A percentile compares a stretch with the other conserved stretches of the same genome.
phyloP scores from a whole-genome alignment of 306 rosid genomes.

The Lathyrus oleraceus region DNA sequence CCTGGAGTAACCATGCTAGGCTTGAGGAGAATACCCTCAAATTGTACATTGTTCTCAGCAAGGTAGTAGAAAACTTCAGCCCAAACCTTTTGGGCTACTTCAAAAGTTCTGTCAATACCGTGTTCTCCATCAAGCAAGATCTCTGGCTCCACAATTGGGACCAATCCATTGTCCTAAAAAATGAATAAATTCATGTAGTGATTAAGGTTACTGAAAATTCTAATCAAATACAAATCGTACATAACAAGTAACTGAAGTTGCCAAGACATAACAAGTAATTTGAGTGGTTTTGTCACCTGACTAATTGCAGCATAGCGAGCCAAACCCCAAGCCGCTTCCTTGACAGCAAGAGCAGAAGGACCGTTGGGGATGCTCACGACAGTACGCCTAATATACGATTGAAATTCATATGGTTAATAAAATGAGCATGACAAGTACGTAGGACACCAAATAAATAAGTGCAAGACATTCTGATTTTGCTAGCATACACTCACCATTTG shows the following conservation, averaged over 20 bases:
- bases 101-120: slow-evolving; percentile 75
- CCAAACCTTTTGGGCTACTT: slow-evolving; percentile 87
- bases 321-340: slow-evolving; percentile 63
- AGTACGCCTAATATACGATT: slow-evolving; percentile 11
- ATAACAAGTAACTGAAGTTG: not conserved
- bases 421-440: not conserved
- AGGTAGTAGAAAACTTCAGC: slow-evolving; percentile 95
- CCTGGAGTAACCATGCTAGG: slow-evolving; percentile 99
- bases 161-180: slow-evolving; percentile 44
- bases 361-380: slow-evolving; percentile 20
- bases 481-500: slow-evolving; percentile 50
- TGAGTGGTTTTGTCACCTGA: slow-evolving; percentile 51
- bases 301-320: slow-evolving; percentile 97
- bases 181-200: not conserved
- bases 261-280: not conserved
- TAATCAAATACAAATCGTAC: not conserved
- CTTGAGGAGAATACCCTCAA: slow-evolving; percentile 94
- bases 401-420: not conserved
- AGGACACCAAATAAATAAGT: not conserved
- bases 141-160: slow-evolving; percentile 98
- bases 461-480: not conserved
- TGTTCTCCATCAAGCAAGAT: slow-evolving; percentile 97
- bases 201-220: not conserved
- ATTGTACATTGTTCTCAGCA: slow-evolving; percentile 81
- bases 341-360: slow-evolving; percentile 74